Base-by-base conservation (phyloP, 176 grass and related monocot species). In the Musa acuminata region DNA sequence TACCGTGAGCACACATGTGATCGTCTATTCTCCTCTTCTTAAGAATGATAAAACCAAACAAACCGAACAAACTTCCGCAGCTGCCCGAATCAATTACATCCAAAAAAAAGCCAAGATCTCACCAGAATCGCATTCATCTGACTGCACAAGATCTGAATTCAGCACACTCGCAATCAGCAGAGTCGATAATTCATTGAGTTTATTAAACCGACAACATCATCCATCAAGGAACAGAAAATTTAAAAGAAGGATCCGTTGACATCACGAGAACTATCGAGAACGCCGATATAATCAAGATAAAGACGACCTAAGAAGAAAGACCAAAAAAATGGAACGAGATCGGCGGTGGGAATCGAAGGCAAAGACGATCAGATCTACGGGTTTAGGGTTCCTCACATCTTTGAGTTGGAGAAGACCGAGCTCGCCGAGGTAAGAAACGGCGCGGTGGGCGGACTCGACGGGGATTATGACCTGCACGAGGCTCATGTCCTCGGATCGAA, bases 401-500 rank as follows among this genome's bases (percentile, higher is more conserved):
- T 91, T 94, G 86, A 99, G 95, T 86, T 99, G 96, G 50, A 99
- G 83, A 74, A 99, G 83, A 8, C 96, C 96, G 52, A 99, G 88
- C 82, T 99, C 96, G 35, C 96, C 96, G 69, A 99, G 90, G 83
- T 99, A 99, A 50, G 88, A 89, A 80, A 99, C 82, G 78, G 96
- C 84, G 69, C 84, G 79, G 84, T 88, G 96, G 43, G 91, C 79
- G 73, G 86, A 84, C 82, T 99, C 96, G 49, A 88, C 91, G 79
- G 96, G 96, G 73, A 91, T 95, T 69, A 99, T 99, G 79, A 99
- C 88, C 80, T 92, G 96, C 82, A 99, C 96, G 81, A 91, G 84
- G 96, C 91, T 87, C 96, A 99, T 95, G 83, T 87, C 84, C 81
- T 99, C 96, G 16, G 96, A 99, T 81, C 96, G 91, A 62, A 99